Evolutionary conservation across 202 grass and related monocot species (phyloP), one percentile per base, ranked within the genome.

Genomic region (Schoenoplectus tabernaemontani): DNA sequence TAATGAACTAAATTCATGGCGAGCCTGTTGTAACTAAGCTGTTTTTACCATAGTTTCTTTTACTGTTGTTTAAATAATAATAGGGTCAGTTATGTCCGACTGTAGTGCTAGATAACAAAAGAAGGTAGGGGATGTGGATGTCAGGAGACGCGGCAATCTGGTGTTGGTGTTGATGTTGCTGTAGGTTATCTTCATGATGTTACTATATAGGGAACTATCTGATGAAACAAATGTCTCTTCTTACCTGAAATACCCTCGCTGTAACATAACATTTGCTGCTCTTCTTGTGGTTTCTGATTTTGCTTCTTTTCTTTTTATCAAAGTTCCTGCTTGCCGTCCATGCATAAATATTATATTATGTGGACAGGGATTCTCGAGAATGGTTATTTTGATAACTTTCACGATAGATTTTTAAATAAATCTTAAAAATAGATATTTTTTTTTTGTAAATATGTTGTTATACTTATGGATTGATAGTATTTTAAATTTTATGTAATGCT

Each of bases 21-120:
- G 85, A 80, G 85, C 80, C 89, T 65, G 71, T 56, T 95, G 92
- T 95, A 91, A 89, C 89, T 95, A 86, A 73, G 74, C 76, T 89
- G 61, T 82, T 51, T 51, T 79, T 82, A 64, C 61, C 72, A 83
- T 91, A 85, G 86, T 59, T 82, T 85, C 79, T 74, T 85, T 76
- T 54, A 36, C 59, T 74, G 80, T 72, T 82, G 77, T 72, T 86
- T 80, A 82, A n/a, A n/a, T n/a, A 87, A 26, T 72, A 67, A 75
- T 83, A 80, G 78, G 78, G 53, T 62, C 57, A 79, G 76, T 44
- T 80, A 80, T 80, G 78, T 80, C 57, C 78, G 42, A 80, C 78
- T 65, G 78, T 80, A 63, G 78, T 80, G 42, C 78, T 80, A 80
- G 78, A 80, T 80, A 80, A n/a, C n/a, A 80, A 63, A 76, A 56